Base-by-base conservation (phyloP, 805 yeast genomes). In the Blastobotrys chiropterorum region DNA sequence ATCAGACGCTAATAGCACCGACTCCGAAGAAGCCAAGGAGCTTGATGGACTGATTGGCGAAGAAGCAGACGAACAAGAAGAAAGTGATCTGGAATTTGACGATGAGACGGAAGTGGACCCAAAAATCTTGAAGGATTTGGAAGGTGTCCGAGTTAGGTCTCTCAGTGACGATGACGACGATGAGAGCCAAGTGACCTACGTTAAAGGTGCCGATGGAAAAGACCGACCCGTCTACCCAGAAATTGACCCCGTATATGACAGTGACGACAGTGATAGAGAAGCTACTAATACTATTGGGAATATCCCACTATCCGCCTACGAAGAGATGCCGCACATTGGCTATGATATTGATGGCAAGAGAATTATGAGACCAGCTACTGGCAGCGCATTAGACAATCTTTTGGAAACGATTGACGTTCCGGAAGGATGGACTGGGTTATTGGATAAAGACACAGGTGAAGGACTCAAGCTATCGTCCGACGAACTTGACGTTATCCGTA, bases 311-410 rank as follows among this genome's bases (percentile, higher is more conserved):
- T 80, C 92, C 16, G 96, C 96, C 1, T 94, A 94, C 66, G 99
- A 94, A 51, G 96, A 90, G 69, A 86, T 85, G 83, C 99, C 99
- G 1, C 99, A 94, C 66, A 82, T 94, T 54, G 98, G 99, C 53
- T 94, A 94, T 68, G 92, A 89, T 67, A 90, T 94, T 62, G 94
- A 94, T 67, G 99, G 99, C 63, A 92, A 90, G 67, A 81, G 99
- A 65, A 90, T 94, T 65, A 92, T 94, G 98, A 82, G 99, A 68
- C 99, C 99, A 11, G 99, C 98, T 7, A 85, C 88, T 62, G 96
- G 97, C 13, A 82, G 95, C 53, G 99, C 98, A 1, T 77, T 94
- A 58, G 98, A 94, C 64, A 86, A 85, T 62, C 77, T 94, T 56
- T 73, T 94, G 58, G 99, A 92, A 64, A 76, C 83, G 30, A 94